Evolutionary conservation across 495 filamentous ascomycete genomes (phyloP).

Genomic region (Margaritispora aquatica): DNA sequence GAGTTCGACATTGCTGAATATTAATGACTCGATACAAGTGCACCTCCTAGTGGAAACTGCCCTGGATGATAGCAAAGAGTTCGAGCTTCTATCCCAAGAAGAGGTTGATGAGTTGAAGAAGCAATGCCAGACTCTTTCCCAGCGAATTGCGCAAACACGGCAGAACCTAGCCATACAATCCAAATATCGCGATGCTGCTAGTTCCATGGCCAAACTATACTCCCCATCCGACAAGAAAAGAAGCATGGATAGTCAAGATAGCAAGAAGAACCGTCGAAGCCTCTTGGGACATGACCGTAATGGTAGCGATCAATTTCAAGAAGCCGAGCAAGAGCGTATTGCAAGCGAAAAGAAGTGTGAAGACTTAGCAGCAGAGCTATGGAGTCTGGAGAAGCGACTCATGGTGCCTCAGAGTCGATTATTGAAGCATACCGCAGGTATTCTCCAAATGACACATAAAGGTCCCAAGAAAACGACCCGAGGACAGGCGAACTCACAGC

Average conservation of each 20-base stretch:
- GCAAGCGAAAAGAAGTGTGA: constrained; percentile 56
- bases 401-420: constrained; percentile 66
- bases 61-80: constrained; percentile 75
- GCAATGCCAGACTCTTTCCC: constrained; percentile 60
- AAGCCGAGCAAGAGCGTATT: constrained; percentile 15
- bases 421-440: constrained; percentile 86
- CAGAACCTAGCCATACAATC: constrained; percentile 84
- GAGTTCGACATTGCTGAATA: constrained; percentile 36
- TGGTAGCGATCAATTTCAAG: constrained; percentile 26
- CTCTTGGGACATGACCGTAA: constrained; percentile 45
- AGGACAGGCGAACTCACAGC: constrained; percentile 17
- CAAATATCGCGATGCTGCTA: constrained; percentile 88
- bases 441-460: constrained; percentile 82
- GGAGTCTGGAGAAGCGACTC: constrained; percentile 63
- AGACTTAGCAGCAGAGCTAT: constrained; percentile 73
- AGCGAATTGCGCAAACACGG: constrained; percentile 71
- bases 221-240: constrained; percentile 38
- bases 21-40: constrained; percentile 53
- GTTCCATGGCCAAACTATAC: constrained; percentile 75
- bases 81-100: constrained; percentile 79
- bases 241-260: constrained; percentile 21
- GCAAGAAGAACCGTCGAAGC: constrained; percentile 40
- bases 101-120: constrained; percentile 90
- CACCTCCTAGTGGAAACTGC: constrained; percentile 93
- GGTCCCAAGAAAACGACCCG: constrained; percentile 35